Evolutionary conservation across 2,329 filamentous ascomycete genomes (phyloP).

Genomic region (Hypoxylon sp.): DNA sequence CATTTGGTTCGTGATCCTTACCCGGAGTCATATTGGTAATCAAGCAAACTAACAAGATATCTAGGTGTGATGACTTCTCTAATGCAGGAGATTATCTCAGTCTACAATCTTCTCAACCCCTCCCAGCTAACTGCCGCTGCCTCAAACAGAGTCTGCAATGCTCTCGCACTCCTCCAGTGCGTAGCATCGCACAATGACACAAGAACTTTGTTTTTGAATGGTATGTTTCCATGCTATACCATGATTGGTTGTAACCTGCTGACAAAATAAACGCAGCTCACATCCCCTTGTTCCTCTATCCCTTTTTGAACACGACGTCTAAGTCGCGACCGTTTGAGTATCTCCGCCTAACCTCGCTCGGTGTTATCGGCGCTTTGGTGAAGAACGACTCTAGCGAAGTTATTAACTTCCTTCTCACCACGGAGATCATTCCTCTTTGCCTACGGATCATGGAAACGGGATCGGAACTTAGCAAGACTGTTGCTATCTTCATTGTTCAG

Average conservation of each 20-base stretch:
- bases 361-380: conserved; percentile 95
- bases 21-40: background rate
- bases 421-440: conserved; percentile 97
- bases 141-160: conserved; percentile 97
- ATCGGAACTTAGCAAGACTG: conserved; percentile 97
- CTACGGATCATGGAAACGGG: conserved; percentile 99
- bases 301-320: conserved; percentile 98
- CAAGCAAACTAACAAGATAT: conserved; percentile 40
- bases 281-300: conserved; percentile 97
- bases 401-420: conserved; percentile 98
- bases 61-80: conserved; percentile 97
- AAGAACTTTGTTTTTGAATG: conserved; percentile 90
- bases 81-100: conserved; percentile 98
- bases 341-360: conserved; percentile 92
- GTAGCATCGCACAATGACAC: conserved; percentile 98
- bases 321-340: conserved; percentile 99
- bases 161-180: conserved; percentile 93
- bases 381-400: conserved; percentile 99
- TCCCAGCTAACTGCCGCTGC: conserved; percentile 98
- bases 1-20: conserved; percentile 79
- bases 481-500: conserved; percentile 99
- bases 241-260: conserved; percentile 10
- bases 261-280: conserved; percentile 74
- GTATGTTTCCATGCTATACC: conserved; percentile 62
- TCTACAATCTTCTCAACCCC: conserved; percentile 96